phyloP scores from a whole-genome alignment of 805 yeast genomes.

The Kazachstania africana region DNA sequence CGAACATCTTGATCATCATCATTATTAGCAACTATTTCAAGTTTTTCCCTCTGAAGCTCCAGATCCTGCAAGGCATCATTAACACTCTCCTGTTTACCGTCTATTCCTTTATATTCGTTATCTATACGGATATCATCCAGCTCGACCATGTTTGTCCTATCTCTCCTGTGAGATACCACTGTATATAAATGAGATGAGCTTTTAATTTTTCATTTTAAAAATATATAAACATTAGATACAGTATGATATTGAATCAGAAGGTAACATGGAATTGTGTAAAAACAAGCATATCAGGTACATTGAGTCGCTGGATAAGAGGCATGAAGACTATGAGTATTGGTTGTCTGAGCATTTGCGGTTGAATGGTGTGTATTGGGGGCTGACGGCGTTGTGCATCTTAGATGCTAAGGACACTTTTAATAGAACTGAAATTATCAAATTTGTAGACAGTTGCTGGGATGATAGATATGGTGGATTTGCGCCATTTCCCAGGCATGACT shows the following conservation, averaged over 20 bases:
- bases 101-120: constrained; percentile 4
- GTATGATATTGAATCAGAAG: too few species aligned
- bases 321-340: constrained; percentile 69
- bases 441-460: constrained; percentile 58
- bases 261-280: constrained; percentile 11
- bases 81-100: constrained; percentile 17
- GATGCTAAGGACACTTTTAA: constrained; percentile 45
- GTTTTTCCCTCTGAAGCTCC: too few species aligned
- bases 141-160: too few species aligned
- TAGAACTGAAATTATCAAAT: constrained; percentile 51
- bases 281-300: constrained; percentile 53
- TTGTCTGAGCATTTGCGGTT: constrained; percentile 78
- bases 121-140: constrained; percentile 19
- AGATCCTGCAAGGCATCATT: constrained; percentile 17
- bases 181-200: too few species aligned
- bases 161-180: too few species aligned
- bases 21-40: constrained; percentile 40
- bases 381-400: constrained; percentile 59
- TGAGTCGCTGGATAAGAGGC: constrained; percentile 39
- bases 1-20: constrained; percentile 57
- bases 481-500: constrained; percentile 80
- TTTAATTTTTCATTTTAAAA: too few species aligned
- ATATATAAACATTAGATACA: too few species aligned
- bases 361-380: constrained; percentile 94
- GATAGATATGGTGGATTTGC: constrained; percentile 67